phyloP scores from a whole-genome alignment of 768 basidiomycete genomes.

The Macrocybe gigantea region DNA sequence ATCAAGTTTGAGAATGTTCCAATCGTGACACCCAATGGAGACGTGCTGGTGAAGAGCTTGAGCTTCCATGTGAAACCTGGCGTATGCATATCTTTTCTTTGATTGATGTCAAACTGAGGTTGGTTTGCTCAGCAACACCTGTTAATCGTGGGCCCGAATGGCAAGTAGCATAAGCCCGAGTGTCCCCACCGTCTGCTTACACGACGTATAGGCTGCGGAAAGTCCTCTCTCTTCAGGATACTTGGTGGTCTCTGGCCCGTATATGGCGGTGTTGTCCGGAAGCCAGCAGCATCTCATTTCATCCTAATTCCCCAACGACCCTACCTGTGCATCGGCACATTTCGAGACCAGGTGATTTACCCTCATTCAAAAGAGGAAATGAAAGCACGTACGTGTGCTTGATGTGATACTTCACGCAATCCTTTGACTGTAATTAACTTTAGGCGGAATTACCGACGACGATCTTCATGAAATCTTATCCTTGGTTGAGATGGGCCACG shows the following conservation, averaged over 20 bases:
- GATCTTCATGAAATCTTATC: slow-evolving; percentile 69
- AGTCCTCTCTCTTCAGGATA: slow-evolving; percentile 92
- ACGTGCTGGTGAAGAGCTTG: slow-evolving; percentile 77
- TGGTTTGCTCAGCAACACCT: slow-evolving; percentile 66
- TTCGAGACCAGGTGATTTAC: slow-evolving; percentile 96
- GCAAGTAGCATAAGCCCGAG: slow-evolving; percentile 25
- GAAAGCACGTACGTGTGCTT: slow-evolving; percentile 53
- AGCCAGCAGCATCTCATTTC: slow-evolving; percentile 84
- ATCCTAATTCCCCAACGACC: slow-evolving; percentile 95
- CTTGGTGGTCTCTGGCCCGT: slow-evolving; percentile 94
- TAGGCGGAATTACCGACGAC: slow-evolving; percentile 68
- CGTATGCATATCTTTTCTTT: slow-evolving; percentile 29
- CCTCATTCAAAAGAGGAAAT: slow-evolving; percentile 82
- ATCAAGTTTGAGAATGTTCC: slow-evolving; percentile 93
- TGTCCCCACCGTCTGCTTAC: neutral
- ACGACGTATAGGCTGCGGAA: slow-evolving; percentile 60
- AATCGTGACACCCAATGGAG: slow-evolving; percentile 94
- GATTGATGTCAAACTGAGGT: slow-evolving; percentile 3
- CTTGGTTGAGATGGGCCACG: slow-evolving; percentile 76
- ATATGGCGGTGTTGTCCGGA: slow-evolving; percentile 77
- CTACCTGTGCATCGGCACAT: slow-evolving; percentile 88
- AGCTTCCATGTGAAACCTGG: slow-evolving; percentile 89
- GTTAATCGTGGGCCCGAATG: slow-evolving; percentile 92
- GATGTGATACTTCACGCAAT: neutral
- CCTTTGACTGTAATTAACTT: neutral